A percentile compares a stretch with the other conserved stretches of the same genome.
Evolutionary conservation across 306 rosid genomes (phyloP).

Genomic region (Sphenostylis stenocarpa): DNA sequence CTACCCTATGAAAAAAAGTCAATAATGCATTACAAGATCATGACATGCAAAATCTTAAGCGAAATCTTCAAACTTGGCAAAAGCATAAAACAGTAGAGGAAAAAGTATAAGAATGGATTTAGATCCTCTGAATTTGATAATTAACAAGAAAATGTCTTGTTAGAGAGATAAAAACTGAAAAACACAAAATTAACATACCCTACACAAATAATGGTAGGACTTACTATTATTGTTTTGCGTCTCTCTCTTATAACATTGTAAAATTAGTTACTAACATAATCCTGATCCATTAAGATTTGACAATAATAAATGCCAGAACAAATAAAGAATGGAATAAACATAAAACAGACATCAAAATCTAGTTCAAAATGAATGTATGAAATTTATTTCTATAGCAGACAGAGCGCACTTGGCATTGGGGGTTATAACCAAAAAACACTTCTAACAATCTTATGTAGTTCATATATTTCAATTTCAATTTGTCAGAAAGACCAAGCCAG

Average conservation of each 20-base stretch:
- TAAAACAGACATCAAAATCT: background rate
- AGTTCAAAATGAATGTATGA: constrained; percentile 2
- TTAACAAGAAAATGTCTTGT: background rate
- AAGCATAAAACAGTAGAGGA: background rate
- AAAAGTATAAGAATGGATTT: background rate
- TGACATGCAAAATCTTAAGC: constrained; percentile 10
- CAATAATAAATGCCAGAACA: background rate
- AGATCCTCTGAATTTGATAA: background rate
- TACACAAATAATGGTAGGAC: background rate
- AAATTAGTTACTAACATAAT: background rate
- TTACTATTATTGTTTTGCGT: background rate
- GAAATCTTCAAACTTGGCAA: constrained; percentile 10
- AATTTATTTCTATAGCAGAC: background rate
- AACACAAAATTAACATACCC: background rate
- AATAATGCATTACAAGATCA: constrained; percentile 35
- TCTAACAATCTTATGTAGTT: background rate
- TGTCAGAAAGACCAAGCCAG: background rate
- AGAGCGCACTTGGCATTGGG: background rate
- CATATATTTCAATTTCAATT: constrained; percentile 19
- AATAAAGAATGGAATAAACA: background rate
- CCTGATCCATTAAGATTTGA: background rate
- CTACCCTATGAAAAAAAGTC: constrained; percentile 51
- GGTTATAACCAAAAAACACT: background rate
- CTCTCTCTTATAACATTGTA: background rate
- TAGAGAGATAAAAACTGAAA: background rate